Evolutionary conservation across 768 basidiomycete species (phyloP), one percentile per base, ranked within the genome.

Genomic region (Omphalotus guepiniiformis): DNA sequence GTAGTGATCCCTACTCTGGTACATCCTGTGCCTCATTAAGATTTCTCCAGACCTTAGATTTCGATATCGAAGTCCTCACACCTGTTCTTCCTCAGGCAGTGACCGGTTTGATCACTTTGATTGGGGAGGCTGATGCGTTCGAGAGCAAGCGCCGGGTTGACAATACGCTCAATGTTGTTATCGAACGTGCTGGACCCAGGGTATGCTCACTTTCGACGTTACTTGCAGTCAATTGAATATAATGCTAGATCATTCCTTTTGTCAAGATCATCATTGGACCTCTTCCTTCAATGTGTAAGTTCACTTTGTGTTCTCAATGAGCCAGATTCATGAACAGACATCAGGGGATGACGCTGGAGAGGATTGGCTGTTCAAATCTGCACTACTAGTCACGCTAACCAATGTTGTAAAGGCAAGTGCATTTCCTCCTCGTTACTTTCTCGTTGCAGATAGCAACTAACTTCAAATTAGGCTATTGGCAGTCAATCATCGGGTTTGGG

Each of bases 141-240:
- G 91, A 93, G 59, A 86, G 76, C 60, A 90, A 90, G 63, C 78
- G 79, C 32, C 74, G 85, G 48, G 72, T 94, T n/a, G 79, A 82
- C 23, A 70, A 72, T 43, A 80, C 80, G 39, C 63, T 95, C 42
- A 88, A 83, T 50, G 72, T 75, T 1, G 67, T 93, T 34, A 82
- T 94, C 39, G 79, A 85, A 51, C 73, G 70, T 53, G 68, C 72
- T 4, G 74, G 70, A 27, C 58, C 61, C 37, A 57, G 64, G 54
- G 78, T 76, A 58, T 37, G 62, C 52, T 16, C 34, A 37, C 6
- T 27, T 28, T 28, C 42, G 11, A 15, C 30, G 12, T 42, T 25
- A 13, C 15, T 18, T 16, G 28, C 12, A 21, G 3, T 32, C 11
- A n/a, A 4, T 19, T 19, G 6, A 18, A 11, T 39, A 40, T 42